A percentile compares a stretch with the other conserved stretches of the same genome.
Conservation (phyloP, 345 rosid genomes). For the Lepidium didymum region DNA sequence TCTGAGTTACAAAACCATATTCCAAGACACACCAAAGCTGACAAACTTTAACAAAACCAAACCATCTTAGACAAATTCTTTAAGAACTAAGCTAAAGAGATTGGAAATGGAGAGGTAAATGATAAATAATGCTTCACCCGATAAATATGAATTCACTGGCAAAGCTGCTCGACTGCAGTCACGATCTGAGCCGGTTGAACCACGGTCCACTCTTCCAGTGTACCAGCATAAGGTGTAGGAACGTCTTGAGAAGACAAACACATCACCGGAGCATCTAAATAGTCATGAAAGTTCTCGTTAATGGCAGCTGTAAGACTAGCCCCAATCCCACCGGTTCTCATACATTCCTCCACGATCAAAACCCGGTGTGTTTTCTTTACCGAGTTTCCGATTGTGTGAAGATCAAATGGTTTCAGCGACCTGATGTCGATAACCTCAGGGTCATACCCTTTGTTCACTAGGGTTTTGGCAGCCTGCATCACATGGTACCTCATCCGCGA, state of each 20-base stretch:
- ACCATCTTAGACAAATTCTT: conserved; percentile 8
- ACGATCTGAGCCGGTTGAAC: conserved; percentile 96
- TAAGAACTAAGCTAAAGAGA: background rate
- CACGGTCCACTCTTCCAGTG: conserved; percentile 85
- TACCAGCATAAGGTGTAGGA: conserved; percentile 87
- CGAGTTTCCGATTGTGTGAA: conserved; percentile 80
- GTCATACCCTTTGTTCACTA: conserved; percentile 88
- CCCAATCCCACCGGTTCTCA: conserved; percentile 95
- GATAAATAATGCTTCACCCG: conserved; percentile 7
- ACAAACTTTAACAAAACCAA: conserved; percentile 3
- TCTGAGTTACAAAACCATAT: conserved; percentile 7
- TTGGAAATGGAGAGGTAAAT: background rate
- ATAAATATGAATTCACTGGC: conserved; percentile 41
- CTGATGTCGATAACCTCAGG: conserved; percentile 95
- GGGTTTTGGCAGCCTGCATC: conserved; percentile 91
- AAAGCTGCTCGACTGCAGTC: conserved; percentile 86
- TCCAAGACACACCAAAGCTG: background rate
- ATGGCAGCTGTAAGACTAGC: conserved; percentile 91
- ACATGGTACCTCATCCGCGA: conserved; percentile 97
- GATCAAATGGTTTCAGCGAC: conserved; percentile 88
- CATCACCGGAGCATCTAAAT: conserved; percentile 84
- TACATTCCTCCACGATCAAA: conserved; percentile 92
- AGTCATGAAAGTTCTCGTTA: conserved; percentile 81
- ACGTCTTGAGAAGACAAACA: conserved; percentile 97
- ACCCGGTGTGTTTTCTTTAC: conserved; percentile 90